Evolutionary conservation across 306 rosid genomes (phyloP).

Genomic region (Luffa acutangula): DNA sequence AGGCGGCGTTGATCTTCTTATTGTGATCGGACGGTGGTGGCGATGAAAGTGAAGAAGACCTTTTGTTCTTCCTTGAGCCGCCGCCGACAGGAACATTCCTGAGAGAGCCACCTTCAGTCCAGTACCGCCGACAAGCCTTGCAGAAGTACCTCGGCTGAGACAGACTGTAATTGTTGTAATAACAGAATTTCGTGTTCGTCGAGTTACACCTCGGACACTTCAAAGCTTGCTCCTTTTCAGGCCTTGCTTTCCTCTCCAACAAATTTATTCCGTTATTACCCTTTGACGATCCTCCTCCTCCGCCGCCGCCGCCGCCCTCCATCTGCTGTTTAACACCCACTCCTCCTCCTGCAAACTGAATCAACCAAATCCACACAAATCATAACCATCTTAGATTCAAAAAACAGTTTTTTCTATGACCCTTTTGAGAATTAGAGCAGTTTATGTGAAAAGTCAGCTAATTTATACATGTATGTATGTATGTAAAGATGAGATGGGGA

Average conservation of each 20-base stretch:
- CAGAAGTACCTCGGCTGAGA: conserved; percentile 67
- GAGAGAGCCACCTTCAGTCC: conserved; percentile 69
- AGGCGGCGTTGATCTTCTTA: conserved; percentile 34
- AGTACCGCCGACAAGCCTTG: conserved; percentile 61
- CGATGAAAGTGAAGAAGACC: conserved; percentile 22
- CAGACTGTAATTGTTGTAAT: conserved; percentile 64
- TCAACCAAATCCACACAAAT: not conserved
- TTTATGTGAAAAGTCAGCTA: no score
- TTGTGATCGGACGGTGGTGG: conserved; percentile 2
- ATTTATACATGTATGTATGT: no score
- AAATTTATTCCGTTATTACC: not conserved
- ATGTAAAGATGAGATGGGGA: not conserved
- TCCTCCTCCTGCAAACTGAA: conserved; percentile 16
- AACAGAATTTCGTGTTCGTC: conserved; percentile 65
- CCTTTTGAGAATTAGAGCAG: not conserved
- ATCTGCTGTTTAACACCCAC: conserved; percentile 18
- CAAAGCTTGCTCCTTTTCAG: conserved; percentile 48
- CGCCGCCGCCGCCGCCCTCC: conserved; percentile 18
- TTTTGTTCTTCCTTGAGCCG: conserved; percentile 65
- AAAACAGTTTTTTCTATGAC: not conserved
- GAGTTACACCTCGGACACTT: conserved; percentile 75
- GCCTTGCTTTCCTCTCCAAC: conserved; percentile 42
- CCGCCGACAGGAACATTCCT: conserved; percentile 74
- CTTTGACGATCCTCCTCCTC: conserved; percentile 15
- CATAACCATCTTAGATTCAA: not conserved